These are phyloP conservation scores for Vigna angularis DNA, from an alignment of 306 rosid genomes.

Conservation along the genomic window DNA sequence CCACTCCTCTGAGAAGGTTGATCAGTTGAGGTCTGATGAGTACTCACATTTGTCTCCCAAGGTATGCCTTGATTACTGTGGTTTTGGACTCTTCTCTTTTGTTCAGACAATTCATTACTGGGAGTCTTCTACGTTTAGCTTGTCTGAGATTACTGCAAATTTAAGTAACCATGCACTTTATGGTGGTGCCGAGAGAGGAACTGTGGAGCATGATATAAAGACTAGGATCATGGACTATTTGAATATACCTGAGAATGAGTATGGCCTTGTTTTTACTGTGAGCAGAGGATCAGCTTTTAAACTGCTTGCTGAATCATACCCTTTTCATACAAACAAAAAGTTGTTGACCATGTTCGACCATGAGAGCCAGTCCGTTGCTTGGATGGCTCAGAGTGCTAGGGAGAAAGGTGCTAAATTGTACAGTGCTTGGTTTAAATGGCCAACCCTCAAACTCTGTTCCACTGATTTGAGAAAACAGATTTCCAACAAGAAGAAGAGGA, in stretches of 20 bases:
- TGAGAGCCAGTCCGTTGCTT: conserved; percentile 92
- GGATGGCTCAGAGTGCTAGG: conserved; percentile 95
- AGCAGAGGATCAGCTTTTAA: conserved; percentile 96
- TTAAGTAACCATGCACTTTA: conserved; percentile 91
- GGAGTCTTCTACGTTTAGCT: conserved; percentile 96
- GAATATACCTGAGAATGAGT: conserved; percentile 94
- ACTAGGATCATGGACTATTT: conserved; percentile 86
- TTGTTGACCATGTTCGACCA: conserved; percentile 96
- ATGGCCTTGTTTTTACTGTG: conserved; percentile 95
- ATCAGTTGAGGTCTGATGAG: conserved; percentile 87
- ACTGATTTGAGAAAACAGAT: conserved; percentile 95
- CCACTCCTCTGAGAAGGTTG: conserved; percentile 81
- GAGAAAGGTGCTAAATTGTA: conserved; percentile 91
- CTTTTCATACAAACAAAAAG: conserved; percentile 87
- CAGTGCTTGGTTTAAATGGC: conserved; percentile 98
- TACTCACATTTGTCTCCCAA: conserved; percentile 81
- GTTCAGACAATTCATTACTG: conserved; percentile 91
- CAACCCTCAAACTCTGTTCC: conserved; percentile 92
- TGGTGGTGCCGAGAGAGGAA: conserved; percentile 92
- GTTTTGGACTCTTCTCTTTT: conserved; percentile 90
- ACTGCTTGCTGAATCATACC: conserved; percentile 89
- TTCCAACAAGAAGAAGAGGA: conserved; percentile 81
- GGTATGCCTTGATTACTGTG: conserved; percentile 99
- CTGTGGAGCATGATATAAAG: conserved; percentile 89
- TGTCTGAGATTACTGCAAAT: conserved; percentile 96